phyloP scores from a whole-genome alignment of 2,329 filamentous ascomycete genomes.

The Colletotrichum plurivorum region DNA sequence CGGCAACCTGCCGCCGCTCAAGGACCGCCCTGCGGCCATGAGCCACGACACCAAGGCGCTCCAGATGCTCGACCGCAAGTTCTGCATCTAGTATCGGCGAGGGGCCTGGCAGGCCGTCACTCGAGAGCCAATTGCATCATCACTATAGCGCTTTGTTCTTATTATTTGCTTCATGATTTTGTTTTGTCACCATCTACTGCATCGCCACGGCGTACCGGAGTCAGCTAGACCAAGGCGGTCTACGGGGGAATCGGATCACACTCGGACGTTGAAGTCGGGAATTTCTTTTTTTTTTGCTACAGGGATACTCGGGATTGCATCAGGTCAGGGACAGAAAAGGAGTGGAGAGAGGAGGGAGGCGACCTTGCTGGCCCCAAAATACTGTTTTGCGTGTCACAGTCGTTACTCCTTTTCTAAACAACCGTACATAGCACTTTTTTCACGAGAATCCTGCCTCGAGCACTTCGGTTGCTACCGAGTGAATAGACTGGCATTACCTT shows the following conservation, averaged over 20 bases:
- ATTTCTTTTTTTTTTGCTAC: not conserved
- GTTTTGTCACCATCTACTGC: constrained; percentile 9
- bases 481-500: constrained; percentile 31
- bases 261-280: constrained; percentile 15
- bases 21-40: constrained; percentile 65
- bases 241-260: constrained; percentile 16
- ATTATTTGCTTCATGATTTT: not conserved
- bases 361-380: not conserved
- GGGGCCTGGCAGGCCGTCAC: not conserved
- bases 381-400: constrained; percentile 17
- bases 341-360: not conserved
- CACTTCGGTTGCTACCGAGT: constrained; percentile 9
- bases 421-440: constrained; percentile 26
- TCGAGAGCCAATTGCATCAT: constrained; percentile 8
- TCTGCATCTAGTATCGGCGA: constrained; percentile 51
- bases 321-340: constrained; percentile 35
- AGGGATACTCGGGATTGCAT: constrained; percentile 27
- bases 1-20: constrained; percentile 66
- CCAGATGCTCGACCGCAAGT: constrained; percentile 75
- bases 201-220: constrained; percentile 37
- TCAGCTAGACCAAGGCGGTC: constrained; percentile 8
- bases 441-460: not conserved
- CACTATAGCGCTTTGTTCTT: constrained; percentile 6
- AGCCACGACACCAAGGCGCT: constrained; percentile 76
- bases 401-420: constrained; percentile 17